Conservation (phyloP, 164 flowering plant genomes). For the Piper longum region DNA sequence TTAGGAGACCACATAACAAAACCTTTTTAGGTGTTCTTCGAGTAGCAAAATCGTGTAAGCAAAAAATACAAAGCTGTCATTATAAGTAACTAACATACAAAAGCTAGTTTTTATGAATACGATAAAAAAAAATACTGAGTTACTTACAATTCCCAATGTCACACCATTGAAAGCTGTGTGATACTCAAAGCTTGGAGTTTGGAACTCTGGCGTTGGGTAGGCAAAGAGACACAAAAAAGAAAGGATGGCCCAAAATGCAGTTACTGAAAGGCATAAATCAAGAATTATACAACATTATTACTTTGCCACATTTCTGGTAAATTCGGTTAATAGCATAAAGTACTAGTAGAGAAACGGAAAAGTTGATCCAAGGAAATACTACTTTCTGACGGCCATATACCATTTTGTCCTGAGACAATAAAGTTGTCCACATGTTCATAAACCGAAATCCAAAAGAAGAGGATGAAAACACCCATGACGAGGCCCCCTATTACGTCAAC, state of each 20-base stretch:
- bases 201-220: slow-evolving; percentile 92
- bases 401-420: slow-evolving; percentile 66
- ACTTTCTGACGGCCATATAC: slow-evolving; percentile 25
- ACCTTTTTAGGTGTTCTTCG: no score
- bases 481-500: slow-evolving; percentile 72
- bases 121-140: background rate
- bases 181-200: slow-evolving; percentile 96
- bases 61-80: no score
- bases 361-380: background rate
- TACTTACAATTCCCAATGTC: slow-evolving; percentile 89
- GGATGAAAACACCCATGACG: slow-evolving; percentile 50
- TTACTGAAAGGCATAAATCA: slow-evolving; percentile 41
- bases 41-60: no score
- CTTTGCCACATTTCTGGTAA: no score
- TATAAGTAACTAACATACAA: no score
- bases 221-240: slow-evolving; percentile 87
- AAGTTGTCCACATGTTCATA: slow-evolving; percentile 52
- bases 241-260: slow-evolving; percentile 64
- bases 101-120: background rate
- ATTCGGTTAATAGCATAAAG: no score
- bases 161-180: slow-evolving; percentile 95
- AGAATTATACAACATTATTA: background rate
- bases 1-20: no score
- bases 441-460: slow-evolving; percentile 60
- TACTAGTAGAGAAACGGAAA: background rate